Conservation (phyloP, 2,329 filamentous ascomycete species). For the Fusarium sp. region DNA sequence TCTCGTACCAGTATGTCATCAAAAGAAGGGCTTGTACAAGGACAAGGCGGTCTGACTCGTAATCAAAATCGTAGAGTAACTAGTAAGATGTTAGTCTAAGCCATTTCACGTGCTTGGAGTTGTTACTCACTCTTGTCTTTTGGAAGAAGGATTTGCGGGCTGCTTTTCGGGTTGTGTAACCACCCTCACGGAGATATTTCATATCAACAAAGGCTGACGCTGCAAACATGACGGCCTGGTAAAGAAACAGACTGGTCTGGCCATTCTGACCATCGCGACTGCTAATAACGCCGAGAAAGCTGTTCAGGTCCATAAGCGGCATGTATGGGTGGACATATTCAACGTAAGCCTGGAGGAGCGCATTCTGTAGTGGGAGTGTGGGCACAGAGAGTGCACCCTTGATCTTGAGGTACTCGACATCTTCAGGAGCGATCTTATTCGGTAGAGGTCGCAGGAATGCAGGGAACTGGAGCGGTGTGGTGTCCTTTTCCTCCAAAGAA, state of each 20-base stretch:
- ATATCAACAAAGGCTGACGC: slow-evolving; percentile 90
- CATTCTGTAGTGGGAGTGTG: slow-evolving; percentile 76
- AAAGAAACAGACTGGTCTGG: slow-evolving; percentile 85
- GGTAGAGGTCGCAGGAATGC: slow-evolving; percentile 85
- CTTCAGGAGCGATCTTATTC: slow-evolving; percentile 80
- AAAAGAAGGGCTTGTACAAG: slow-evolving; percentile 89
- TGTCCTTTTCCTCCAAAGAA: slow-evolving; percentile 64
- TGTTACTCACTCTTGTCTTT: slow-evolving; percentile 78
- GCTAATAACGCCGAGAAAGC: slow-evolving; percentile 72
- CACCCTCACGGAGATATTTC: slow-evolving; percentile 79
- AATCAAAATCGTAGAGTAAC: slow-evolving; percentile 95
- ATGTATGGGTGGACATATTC: slow-evolving; percentile 96
- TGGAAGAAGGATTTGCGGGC: slow-evolving; percentile 91
- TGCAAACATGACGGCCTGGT: slow-evolving; percentile 95
- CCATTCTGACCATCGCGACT: slow-evolving; percentile 76
- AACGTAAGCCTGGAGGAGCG: slow-evolving; percentile 83
- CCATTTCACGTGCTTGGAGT: slow-evolving; percentile 13
- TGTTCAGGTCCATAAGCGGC: slow-evolving; percentile 81
- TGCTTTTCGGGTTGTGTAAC: slow-evolving; percentile 81
- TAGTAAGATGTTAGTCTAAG: slow-evolving; percentile 52
- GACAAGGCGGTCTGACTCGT: slow-evolving; percentile 89
- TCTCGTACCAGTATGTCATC: slow-evolving; percentile 99
- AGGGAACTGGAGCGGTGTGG: slow-evolving; percentile 63
- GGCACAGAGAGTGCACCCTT: slow-evolving; percentile 90
- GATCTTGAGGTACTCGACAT: slow-evolving; percentile 83